phyloP scores from a whole-genome alignment of 2,329 filamentous ascomycete species.

The Botrytis porri region DNA sequence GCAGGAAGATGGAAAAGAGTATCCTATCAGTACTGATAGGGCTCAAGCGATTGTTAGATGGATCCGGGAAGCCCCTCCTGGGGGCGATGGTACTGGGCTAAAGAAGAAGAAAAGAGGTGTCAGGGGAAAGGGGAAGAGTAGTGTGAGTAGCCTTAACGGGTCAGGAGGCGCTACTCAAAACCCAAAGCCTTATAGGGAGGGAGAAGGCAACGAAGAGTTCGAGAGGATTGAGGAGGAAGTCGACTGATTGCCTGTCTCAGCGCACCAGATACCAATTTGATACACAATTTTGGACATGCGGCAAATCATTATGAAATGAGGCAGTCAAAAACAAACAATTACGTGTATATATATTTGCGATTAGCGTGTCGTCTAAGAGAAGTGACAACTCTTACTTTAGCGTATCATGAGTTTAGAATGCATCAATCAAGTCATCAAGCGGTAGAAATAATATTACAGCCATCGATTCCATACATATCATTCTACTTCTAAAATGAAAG shows the following conservation, averaged over 20 bases:
- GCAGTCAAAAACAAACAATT: background rate
- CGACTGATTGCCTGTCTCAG: slow-evolving; percentile 24
- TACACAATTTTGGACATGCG: background rate
- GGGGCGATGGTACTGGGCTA: slow-evolving; percentile 36
- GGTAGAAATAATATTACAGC: background rate
- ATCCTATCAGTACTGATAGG: slow-evolving; percentile 66
- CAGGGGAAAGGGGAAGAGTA: slow-evolving; percentile 28
- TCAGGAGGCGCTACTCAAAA: slow-evolving; percentile 24
- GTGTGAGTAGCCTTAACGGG: slow-evolving; percentile 24
- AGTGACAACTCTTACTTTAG: background rate
- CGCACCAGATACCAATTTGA: background rate
- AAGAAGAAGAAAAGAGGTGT: slow-evolving; percentile 41
- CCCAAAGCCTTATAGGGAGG: slow-evolving; percentile 22
- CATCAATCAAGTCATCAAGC: background rate
- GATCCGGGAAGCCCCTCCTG: slow-evolving; percentile 57
- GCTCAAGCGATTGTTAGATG: slow-evolving; percentile 67
- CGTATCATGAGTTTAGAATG: background rate
- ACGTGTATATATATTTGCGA: background rate
- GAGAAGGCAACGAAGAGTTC: slow-evolving; percentile 29
- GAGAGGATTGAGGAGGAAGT: slow-evolving; percentile 36
- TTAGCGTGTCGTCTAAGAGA: background rate
- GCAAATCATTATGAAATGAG: background rate
- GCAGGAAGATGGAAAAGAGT: slow-evolving; percentile 64
- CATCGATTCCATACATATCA: background rate
- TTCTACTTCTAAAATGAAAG: background rate